phyloP scores from a whole-genome alignment of 306 rosid genomes.

The Nissolia schottii region DNA sequence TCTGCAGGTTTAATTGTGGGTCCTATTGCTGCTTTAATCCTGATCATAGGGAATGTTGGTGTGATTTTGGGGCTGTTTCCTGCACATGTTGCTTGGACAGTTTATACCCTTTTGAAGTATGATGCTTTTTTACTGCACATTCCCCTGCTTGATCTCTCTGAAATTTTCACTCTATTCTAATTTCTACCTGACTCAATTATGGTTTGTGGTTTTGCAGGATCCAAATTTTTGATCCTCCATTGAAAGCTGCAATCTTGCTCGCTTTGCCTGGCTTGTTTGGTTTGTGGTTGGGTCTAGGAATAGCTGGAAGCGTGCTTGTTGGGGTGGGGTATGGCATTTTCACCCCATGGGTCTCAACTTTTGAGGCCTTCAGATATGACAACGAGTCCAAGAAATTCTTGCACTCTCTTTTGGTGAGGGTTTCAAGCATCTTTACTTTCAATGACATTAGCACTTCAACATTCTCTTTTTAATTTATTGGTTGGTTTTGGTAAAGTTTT shows the following conservation, averaged over 20 bases:
- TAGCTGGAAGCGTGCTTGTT: slow-evolving; percentile 68
- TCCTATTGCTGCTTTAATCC: slow-evolving; percentile 57
- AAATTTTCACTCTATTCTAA: no score
- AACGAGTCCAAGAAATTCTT: slow-evolving; percentile 51
- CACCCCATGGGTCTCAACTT: slow-evolving; percentile 83
- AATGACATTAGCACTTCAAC: background rate
- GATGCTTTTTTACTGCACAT: background rate
- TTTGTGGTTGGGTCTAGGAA: slow-evolving; percentile 77
- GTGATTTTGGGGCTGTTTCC: slow-evolving; percentile 65
- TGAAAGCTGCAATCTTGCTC: slow-evolving; percentile 64
- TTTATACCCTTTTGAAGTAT: slow-evolving; percentile 62
- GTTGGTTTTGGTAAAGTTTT: no score
- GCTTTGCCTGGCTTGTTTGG: slow-evolving; percentile 72
- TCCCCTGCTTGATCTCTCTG: no score
- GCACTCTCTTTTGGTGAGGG: slow-evolving; percentile 58
- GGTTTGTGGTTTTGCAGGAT: slow-evolving; percentile 47
- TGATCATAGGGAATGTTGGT: slow-evolving; percentile 65
- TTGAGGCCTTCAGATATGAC: slow-evolving; percentile 76
- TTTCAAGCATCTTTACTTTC: background rate
- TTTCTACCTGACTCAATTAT: background rate
- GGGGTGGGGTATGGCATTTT: slow-evolving; percentile 80
- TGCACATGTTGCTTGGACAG: slow-evolving; percentile 76
- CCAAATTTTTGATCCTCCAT: slow-evolving; percentile 51
- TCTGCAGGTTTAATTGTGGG: slow-evolving; percentile 68
- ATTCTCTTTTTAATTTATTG: background rate